phyloP scores from a whole-genome alignment of 2,329 filamentous ascomycete genomes.

The Davidsoniella eucalypti region DNA sequence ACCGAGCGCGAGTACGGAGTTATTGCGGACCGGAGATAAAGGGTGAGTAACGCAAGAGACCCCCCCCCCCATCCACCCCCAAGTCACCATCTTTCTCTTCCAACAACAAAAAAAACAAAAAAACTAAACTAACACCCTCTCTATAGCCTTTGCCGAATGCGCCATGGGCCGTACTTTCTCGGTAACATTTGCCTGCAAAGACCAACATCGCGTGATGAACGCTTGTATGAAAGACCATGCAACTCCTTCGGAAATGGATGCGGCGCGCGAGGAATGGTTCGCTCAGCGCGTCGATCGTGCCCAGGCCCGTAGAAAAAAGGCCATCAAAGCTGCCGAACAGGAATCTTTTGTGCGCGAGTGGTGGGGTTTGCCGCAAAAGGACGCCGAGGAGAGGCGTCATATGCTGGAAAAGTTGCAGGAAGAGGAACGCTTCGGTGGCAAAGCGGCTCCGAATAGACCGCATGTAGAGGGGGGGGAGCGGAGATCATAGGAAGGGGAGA shows the following conservation, averaged over 20 bases:
- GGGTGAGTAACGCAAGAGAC: constrained; percentile 28
- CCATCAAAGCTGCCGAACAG: constrained; percentile 39
- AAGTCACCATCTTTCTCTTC: not conserved
- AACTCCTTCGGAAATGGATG: constrained; percentile 70
- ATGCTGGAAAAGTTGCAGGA: constrained; percentile 34
- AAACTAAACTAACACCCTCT: not conserved
- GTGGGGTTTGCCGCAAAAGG: constrained; percentile 46
- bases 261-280: constrained; percentile 89
- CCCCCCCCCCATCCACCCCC: too few species aligned
- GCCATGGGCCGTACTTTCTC: constrained; percentile 73
- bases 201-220: constrained; percentile 76
- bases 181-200: constrained; percentile 72
- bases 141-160: constrained; percentile 79
- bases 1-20: constrained; percentile 60
- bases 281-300: constrained; percentile 54
- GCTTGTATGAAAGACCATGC: constrained; percentile 79
- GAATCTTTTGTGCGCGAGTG: constrained; percentile 49
- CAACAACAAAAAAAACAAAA: too few species aligned
- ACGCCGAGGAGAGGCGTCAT: constrained; percentile 30
- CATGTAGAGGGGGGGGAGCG: not conserved
- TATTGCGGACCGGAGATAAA: constrained; percentile 66
- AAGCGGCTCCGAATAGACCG: constrained; percentile 25
- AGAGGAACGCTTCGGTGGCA: constrained; percentile 40
- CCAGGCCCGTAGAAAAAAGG: constrained; percentile 47
- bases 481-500: not conserved